phyloP scores from a whole-genome alignment of 2,329 filamentous ascomycete genomes.

The Clonostachys chloroleuca region DNA sequence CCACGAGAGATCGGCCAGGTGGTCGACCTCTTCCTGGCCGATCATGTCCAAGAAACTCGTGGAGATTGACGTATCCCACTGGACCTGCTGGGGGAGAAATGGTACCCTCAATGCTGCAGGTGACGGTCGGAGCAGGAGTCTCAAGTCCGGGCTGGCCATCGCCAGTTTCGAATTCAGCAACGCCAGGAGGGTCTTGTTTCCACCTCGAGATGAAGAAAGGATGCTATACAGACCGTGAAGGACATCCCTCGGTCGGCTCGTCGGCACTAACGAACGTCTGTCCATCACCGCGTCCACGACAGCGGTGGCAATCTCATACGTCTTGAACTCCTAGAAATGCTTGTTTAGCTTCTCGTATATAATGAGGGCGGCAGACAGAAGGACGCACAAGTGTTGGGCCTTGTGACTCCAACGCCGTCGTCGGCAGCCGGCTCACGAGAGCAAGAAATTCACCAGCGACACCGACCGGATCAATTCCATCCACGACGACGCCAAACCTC shows the following conservation, averaged over 20 bases:
- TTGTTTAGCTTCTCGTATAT: conserved; percentile 4
- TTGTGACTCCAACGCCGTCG: conserved; percentile 41
- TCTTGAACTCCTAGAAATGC: conserved; percentile 28
- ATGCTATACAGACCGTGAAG: conserved; percentile 29
- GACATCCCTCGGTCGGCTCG: conserved; percentile 19
- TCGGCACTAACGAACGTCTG: not conserved
- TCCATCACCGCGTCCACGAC: conserved; percentile 30
- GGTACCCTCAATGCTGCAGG: not conserved
- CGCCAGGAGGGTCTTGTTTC: conserved; percentile 30
- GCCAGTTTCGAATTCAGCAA: conserved; percentile 22
- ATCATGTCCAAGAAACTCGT: not conserved
- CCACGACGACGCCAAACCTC: conserved; percentile 20
- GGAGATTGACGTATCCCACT: not conserved
- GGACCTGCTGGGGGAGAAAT: not conserved
- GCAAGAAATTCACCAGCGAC: conserved; percentile 40
- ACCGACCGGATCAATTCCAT: conserved; percentile 28
- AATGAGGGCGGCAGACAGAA: conserved; percentile 5
- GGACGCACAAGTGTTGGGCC: conserved; percentile 30
- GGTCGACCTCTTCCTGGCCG: not conserved
- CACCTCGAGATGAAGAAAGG: conserved; percentile 33
- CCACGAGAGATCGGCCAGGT: conserved; percentile 2
- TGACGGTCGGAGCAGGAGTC: not conserved
- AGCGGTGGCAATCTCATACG: conserved; percentile 39
- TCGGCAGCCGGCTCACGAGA: conserved; percentile 34
- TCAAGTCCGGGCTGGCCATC: conserved; percentile 7